Evolutionary conservation across 306 rosid species (phyloP).

Genomic region (Glycine soja): DNA sequence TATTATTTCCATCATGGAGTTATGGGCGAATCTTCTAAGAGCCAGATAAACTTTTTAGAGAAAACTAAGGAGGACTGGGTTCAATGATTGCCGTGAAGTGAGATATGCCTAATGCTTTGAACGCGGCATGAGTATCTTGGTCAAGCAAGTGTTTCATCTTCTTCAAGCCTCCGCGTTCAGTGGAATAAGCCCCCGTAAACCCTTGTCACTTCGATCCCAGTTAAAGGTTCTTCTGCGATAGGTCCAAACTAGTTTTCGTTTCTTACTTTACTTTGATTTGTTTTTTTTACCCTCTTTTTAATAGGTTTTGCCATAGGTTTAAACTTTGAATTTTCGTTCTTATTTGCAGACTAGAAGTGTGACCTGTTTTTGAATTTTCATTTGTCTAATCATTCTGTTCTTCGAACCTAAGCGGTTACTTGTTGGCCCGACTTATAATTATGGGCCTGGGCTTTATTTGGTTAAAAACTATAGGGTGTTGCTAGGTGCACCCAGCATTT

Average conservation of each 20-base stretch:
- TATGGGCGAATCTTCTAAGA: constrained; percentile 1
- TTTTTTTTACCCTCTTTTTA: background rate
- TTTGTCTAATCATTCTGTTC: too few relatives aligned
- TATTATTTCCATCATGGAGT: constrained; percentile 12
- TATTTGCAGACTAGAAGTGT: too few relatives aligned
- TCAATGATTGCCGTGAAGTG: constrained; percentile 47
- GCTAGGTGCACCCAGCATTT: too few relatives aligned
- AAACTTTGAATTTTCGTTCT: background rate
- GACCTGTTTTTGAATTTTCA: background rate
- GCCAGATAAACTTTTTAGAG: constrained; percentile 5
- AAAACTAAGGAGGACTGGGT: constrained; percentile 33
- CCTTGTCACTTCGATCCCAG: constrained; percentile 41
- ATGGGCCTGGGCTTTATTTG: constrained; percentile 41
- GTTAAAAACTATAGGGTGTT: background rate
- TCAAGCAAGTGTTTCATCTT: constrained; percentile 33
- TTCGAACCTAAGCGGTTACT: background rate
- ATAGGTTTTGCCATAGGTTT: background rate
- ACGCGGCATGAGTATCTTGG: background rate
- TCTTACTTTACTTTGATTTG: background rate
- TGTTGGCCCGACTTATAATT: background rate
- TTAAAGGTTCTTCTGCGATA: background rate
- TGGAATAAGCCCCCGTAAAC: background rate
- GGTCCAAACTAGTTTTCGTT: background rate
- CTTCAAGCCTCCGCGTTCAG: constrained; percentile 43
- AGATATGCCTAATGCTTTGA: constrained; percentile 57